Conservation (phyloP, 495 filamentous ascomycete species). For the Daldinia loculata region DNA sequence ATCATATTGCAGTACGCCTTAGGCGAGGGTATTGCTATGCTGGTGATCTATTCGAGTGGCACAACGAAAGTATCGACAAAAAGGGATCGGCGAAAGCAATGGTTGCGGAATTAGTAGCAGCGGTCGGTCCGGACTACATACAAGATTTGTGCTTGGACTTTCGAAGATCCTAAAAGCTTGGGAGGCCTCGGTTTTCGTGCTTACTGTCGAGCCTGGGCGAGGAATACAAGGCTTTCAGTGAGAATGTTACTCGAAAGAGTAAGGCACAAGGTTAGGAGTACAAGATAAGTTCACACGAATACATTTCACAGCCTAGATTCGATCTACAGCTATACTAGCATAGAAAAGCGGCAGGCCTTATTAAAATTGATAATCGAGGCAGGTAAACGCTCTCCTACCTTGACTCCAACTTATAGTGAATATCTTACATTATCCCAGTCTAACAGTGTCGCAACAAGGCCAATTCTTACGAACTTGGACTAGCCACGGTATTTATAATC, state of each 20-base stretch:
- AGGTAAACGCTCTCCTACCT: not conserved
- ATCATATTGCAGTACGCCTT: slow-evolving; percentile 54
- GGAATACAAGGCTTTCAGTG: not conserved
- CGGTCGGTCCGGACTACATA: slow-evolving; percentile 73
- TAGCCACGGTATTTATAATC: not conserved
- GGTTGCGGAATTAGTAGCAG: slow-evolving; percentile 79
- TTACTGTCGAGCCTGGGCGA: not conserved
- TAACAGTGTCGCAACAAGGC: not conserved
- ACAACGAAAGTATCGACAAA: slow-evolving; percentile 53
- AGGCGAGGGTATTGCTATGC: slow-evolving; percentile 44
- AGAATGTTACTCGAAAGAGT: not conserved
- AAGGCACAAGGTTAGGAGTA: not conserved
- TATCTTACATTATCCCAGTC: not conserved
- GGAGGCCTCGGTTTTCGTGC: not conserved
- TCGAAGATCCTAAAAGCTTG: slow-evolving; percentile 3
- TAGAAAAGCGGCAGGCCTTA: not conserved
- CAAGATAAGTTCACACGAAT: not conserved
- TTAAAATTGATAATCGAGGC: not conserved
- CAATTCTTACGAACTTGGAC: not conserved
- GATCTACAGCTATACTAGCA: not conserved
- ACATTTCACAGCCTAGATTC: not conserved
- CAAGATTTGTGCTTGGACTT: slow-evolving; percentile 61
- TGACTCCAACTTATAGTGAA: not conserved
- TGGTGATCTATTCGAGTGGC: slow-evolving; percentile 73
- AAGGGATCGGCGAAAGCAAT: slow-evolving; percentile 61